phyloP scores from a whole-genome alignment of 2,329 filamentous ascomycete genomes.

The Teratosphaeria zuluensis region DNA sequence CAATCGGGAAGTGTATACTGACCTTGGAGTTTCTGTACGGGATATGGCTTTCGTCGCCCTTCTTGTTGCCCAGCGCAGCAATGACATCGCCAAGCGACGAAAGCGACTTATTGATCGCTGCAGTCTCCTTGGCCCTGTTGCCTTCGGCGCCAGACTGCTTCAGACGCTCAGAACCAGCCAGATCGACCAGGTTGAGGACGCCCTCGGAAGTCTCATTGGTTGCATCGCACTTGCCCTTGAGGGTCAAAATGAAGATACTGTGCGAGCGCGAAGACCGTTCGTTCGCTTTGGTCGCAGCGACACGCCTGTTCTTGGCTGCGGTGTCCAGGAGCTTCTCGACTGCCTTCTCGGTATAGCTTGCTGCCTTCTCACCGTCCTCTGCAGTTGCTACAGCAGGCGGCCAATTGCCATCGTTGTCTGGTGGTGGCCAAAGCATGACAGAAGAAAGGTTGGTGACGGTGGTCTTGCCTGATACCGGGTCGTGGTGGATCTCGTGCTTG shows the following conservation, averaged over 20 bases:
- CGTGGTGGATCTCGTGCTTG: slow-evolving; percentile 84
- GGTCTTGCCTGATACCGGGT: slow-evolving; percentile 71
- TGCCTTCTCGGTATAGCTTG: slow-evolving; percentile 20
- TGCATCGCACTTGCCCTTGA: slow-evolving; percentile 56
- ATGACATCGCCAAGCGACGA: slow-evolving; percentile 92
- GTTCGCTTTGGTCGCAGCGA: slow-evolving; percentile 96
- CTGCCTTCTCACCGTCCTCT: background rate
- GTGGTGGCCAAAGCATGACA: slow-evolving; percentile 65
- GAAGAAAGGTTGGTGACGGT: slow-evolving; percentile 70
- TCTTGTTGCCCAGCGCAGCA: slow-evolving; percentile 76
- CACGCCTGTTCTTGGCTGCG: slow-evolving; percentile 77
- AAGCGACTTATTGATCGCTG: slow-evolving; percentile 93
- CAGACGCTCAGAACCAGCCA: slow-evolving; percentile 84
- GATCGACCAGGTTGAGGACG: slow-evolving; percentile 87
- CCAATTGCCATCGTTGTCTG: slow-evolving; percentile 50
- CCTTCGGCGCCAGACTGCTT: slow-evolving; percentile 81
- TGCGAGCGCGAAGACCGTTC: slow-evolving; percentile 89
- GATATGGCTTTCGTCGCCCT: slow-evolving; percentile 56
- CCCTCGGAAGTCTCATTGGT: slow-evolving; percentile 83
- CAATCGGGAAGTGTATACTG: slow-evolving; percentile 14
- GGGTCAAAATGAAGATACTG: slow-evolving; percentile 82
- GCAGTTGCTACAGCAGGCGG: slow-evolving; percentile 14
- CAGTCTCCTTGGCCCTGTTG: slow-evolving; percentile 82
- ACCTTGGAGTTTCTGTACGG: slow-evolving; percentile 94
- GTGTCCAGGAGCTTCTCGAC: slow-evolving; percentile 46